Evolutionary conservation across 768 basidiomycete species (phyloP), one percentile per base, ranked within the genome.

Genomic region (Lentinula aciculospora): DNA sequence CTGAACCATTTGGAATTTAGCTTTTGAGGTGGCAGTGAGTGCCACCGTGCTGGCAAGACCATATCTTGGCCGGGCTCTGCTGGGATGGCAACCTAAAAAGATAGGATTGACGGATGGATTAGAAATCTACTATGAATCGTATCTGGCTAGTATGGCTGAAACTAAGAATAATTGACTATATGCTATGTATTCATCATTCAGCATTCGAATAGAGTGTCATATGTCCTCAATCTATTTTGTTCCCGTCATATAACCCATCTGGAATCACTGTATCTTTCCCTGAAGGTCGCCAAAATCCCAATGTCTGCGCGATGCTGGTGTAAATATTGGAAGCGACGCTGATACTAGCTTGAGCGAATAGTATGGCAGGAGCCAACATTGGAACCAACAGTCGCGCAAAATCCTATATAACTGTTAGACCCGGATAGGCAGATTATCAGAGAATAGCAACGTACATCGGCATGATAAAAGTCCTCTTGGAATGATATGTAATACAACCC

Each of bases 381-480:
- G 80, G 81, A 3, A 80, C 23, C 37, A 80, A 56, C 7, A 80
- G 68, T 7, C 72, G 66, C n/a, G 72, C 66, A 37, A 81, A 69
- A 37, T 82, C 78, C 74, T 79, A 48, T 29, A 21, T 19, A 25
- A n/a, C n/a, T n/a, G n/a, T n/a, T n/a, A n/a, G n/a, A n/a, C n/a
- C n/a, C n/a, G n/a, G n/a, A n/a, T 27, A 44, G 12, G 3, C 8
- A 34, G 9, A 21, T 45, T 9, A 25, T 10, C 29, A 27, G 54
- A 17, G 40, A n/a, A n/a, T 3, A n/a, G 17, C 15, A 19, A 68
- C 66, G 13, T 57, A 79, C 82, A 58, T 81, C 79, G 2, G 84
- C 75, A 62, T 81, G 81, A 60, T 79, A 81, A 56, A 82, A 78
- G 63, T 85, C 83, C 62, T 87, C 83, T 61, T 88, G 84, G 53